phyloP scores from a whole-genome alignment of 2,329 filamentous ascomycete species.

The Zymoseptoria passerinii region DNA sequence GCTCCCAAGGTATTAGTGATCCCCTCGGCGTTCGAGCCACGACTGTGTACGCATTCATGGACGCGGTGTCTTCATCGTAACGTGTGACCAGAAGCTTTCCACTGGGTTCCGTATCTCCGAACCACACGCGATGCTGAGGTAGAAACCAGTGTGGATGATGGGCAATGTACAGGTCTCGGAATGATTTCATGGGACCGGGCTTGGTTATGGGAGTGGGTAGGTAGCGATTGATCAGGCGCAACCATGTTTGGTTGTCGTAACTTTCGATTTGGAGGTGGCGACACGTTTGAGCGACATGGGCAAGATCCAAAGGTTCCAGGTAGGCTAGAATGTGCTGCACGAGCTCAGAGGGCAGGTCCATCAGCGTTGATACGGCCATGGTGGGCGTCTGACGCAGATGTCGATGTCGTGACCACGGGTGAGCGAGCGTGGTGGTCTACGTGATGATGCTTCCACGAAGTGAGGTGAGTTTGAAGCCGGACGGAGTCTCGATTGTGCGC shows the following conservation, averaged over 20 bases:
- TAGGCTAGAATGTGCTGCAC: conserved; percentile 62
- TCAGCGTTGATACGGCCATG: conserved; percentile 27
- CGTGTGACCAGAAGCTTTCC: conserved; percentile 70
- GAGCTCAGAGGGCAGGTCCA: conserved; percentile 64
- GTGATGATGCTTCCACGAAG: neutral
- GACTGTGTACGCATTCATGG: conserved; percentile 73
- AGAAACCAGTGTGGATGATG: conserved; percentile 84
- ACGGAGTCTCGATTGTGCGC: neutral
- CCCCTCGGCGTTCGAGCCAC: conserved; percentile 41
- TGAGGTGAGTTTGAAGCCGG: neutral
- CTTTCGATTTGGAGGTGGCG: conserved; percentile 51
- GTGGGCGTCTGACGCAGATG: too few species aligned
- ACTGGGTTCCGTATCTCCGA: conserved; percentile 62
- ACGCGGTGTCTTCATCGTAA: conserved; percentile 63
- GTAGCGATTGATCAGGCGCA: conserved; percentile 58
- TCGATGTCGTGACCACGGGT: neutral
- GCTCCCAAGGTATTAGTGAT: conserved; percentile 35
- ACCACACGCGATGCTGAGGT: conserved; percentile 73
- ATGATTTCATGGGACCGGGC: conserved; percentile 54
- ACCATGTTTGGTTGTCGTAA: conserved; percentile 63
- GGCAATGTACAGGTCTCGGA: conserved; percentile 61
- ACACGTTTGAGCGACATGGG: conserved; percentile 52
- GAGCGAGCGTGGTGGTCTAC: neutral
- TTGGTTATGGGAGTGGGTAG: conserved; percentile 50
- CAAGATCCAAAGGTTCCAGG: conserved; percentile 58